phyloP scores from a whole-genome alignment of 768 basidiomycete species.

The Pholiota conissans region DNA sequence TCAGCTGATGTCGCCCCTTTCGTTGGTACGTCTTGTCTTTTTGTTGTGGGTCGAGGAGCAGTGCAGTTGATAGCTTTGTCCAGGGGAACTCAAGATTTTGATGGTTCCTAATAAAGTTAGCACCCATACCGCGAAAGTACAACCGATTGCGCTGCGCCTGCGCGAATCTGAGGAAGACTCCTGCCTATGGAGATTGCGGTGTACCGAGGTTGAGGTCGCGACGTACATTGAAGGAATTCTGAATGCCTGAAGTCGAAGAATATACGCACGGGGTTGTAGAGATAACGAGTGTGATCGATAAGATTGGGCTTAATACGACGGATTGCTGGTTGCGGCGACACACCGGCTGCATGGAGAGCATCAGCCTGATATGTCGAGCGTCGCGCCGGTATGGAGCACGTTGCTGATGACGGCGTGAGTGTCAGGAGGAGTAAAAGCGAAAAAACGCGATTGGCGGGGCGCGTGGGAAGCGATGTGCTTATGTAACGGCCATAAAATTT shows the following conservation, averaged over 20 bases:
- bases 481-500: constrained; percentile 3
- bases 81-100: constrained; percentile 70
- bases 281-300: not conserved
- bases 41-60: not conserved
- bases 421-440: not conserved
- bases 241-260: constrained; percentile 4
- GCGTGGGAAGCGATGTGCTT: constrained; percentile 16
- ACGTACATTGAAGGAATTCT: constrained; percentile 14
- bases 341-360: not conserved
- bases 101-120: constrained; percentile 28
- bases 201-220: constrained; percentile 41
- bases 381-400: not conserved
- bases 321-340: not conserved
- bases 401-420: constrained; percentile 6
- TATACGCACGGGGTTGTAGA: too few species aligned
- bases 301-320: not conserved
- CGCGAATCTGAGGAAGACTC: constrained; percentile 67
- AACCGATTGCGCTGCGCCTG: constrained; percentile 49
- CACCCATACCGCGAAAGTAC: not conserved
- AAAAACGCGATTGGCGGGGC: constrained; percentile 17
- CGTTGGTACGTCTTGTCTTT: constrained; percentile 42
- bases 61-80: constrained; percentile 4
- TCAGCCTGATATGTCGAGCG: not conserved
- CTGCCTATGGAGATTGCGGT: constrained; percentile 71
- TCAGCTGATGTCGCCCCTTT: constrained; percentile 58